phyloP scores from a whole-genome alignment of 2,329 filamentous ascomycete genomes.

The Hypocrella siamensis region DNA sequence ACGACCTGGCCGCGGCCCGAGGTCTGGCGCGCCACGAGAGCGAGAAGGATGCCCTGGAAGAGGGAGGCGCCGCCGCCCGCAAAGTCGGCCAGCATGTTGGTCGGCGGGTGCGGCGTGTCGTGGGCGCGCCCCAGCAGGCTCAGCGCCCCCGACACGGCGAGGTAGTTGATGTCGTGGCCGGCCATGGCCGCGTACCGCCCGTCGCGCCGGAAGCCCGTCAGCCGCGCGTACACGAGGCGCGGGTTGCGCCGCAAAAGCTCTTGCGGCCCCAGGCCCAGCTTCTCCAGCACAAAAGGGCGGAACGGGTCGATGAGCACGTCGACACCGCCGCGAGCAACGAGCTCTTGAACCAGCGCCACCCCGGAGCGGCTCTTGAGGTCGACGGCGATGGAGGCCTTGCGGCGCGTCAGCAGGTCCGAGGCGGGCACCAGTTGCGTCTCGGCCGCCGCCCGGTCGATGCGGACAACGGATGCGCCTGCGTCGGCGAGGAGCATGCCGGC shows the following conservation, averaged over 20 bases:
- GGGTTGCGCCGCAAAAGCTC: constrained; percentile 54
- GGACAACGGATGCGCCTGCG: constrained; percentile 74
- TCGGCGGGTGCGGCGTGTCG: constrained; percentile 61
- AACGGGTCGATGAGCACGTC: constrained; percentile 90
- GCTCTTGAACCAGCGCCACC: constrained; percentile 46
- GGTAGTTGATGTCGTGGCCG: constrained; percentile 93
- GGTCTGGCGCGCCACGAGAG: constrained; percentile 48
- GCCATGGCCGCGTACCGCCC: constrained; percentile 79
- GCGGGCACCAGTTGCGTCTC: constrained; percentile 23
- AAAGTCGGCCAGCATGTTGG: constrained; percentile 80
- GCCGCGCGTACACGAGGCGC: constrained; percentile 62
- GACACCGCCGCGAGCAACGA: constrained; percentile 50
- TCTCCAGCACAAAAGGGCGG: constrained; percentile 80
- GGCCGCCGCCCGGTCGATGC: constrained; percentile 51
- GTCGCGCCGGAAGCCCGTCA: constrained; percentile 82
- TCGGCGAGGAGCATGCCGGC: constrained; percentile 80
- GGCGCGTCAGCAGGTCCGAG: constrained; percentile 59
- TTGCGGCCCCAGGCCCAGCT: constrained; percentile 59
- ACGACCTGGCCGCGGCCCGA: constrained; percentile 72
- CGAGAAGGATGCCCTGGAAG: constrained; percentile 69
- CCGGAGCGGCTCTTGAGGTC: constrained; percentile 59
- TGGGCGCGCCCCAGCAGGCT: constrained; percentile 55
- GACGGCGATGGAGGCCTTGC: constrained; percentile 66
- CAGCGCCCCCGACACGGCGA: constrained; percentile 72
- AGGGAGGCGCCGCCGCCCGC: constrained; percentile 75